Base-by-base conservation (phyloP, 1,284 basidiomycete species). In the Hemileia vastatrix region DNA sequence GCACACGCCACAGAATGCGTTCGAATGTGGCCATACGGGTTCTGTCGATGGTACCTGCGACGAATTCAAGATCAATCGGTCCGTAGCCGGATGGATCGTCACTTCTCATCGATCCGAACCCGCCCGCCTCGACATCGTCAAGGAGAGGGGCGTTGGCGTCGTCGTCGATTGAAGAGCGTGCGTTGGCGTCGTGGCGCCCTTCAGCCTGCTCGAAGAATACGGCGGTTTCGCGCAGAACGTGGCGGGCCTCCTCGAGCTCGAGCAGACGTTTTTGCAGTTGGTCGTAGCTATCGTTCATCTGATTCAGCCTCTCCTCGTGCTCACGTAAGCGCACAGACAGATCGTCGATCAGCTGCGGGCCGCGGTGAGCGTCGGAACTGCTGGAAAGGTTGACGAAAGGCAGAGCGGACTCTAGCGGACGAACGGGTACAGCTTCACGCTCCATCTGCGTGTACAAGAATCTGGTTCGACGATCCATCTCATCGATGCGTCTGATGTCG, bases 171-270 rank as follows among this genome's bases (percentile, higher is more conserved):
- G 91, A 95, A 1, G 83, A 81, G 47, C 94, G n/a, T n/a, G n/a
- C n/a, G n/a, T n/a, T n/a, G n/a, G n/a, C n/a, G n/a, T n/a, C n/a
- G n/a, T n/a, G n/a, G n/a, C n/a, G n/a, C n/a, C n/a, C n/a, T n/a
- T n/a, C n/a, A n/a, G n/a, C n/a, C n/a, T n/a, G n/a, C 66, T 91
- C 86, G 78, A 98, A 98, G 78, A 98, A 98, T 31, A 91, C 88
- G 19, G 91, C 92, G 0, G 95, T 97, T 80, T 98, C 95, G 60
- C 86, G 82, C 61, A 98, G 79, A 27, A 98, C 95, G 79, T 95
- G 84, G 54, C 86, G 82, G 27, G 95, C 93, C 78, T 98, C 95
- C 62, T 93, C 80, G n/a, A 96, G 81, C 74, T 97, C 92, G 72
- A 84, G 84, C 64, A 87, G 85, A 53, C 90, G 83, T 72, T 88